phyloP scores from a whole-genome alignment of 768 basidiomycete species.

The Podaxis mareebaensis region DNA sequence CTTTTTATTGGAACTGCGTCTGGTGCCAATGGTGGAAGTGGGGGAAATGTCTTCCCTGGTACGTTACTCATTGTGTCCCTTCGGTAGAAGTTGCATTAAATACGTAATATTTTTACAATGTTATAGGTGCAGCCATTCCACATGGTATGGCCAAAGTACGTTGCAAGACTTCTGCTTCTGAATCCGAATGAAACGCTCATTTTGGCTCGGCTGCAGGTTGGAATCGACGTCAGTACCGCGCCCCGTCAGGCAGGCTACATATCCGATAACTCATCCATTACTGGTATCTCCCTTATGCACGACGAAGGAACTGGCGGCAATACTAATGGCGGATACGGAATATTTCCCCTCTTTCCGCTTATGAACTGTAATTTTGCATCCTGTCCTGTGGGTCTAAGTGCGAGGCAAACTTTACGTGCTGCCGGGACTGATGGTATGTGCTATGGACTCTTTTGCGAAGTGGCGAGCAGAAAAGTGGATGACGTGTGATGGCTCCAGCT shows the following conservation, averaged over 20 bases:
- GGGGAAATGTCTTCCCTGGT: conserved; percentile 53
- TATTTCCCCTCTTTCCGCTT: conserved; percentile 51
- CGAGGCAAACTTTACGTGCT: conserved; percentile 41
- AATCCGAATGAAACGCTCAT: not conserved
- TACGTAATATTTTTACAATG: not conserved
- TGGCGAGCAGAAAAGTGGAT: not conserved
- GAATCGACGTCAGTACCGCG: conserved; percentile 49
- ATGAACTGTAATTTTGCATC: conserved; percentile 39
- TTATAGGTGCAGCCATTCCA: conserved; percentile 42
- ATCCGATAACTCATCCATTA: conserved; percentile 42
- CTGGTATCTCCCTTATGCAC: conserved; percentile 52
- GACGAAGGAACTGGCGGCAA: conserved; percentile 59
- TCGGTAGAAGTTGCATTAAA: not conserved
- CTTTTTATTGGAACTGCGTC: conserved; percentile 53
- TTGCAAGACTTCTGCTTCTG: not conserved
- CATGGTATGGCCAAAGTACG: conserved; percentile 54
- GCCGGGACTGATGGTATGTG: conserved; percentile 43
- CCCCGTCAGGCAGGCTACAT: conserved; percentile 54
- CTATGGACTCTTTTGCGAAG: not conserved
- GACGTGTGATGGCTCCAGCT: conserved; percentile 25
- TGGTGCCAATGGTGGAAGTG: conserved; percentile 43
- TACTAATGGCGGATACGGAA: conserved; percentile 49
- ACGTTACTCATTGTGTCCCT: not conserved
- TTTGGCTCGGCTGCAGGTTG: conserved; percentile 35
- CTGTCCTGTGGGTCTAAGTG: conserved; percentile 42